Percentiles rank a stretch among this genome's conserved stretches.
Conservation (phyloP, 129 eudicot genomes). For the Pulicaria dysenterica region DNA sequence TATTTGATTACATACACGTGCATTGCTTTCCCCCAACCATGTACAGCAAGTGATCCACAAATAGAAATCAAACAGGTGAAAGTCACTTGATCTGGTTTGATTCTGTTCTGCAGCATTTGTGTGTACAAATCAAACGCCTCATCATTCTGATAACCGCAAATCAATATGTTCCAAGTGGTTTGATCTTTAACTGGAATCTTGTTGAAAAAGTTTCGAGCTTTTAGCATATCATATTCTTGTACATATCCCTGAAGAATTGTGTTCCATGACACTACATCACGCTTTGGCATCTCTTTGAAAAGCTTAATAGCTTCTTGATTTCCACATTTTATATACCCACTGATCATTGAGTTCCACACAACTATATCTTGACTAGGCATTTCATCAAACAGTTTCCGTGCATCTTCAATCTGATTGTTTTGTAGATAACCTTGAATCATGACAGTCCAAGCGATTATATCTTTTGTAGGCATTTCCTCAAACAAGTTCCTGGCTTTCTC, state of each 20-base stretch:
- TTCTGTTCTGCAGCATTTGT: conserved; percentile 54
- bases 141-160: conserved; percentile 55
- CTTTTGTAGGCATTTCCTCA: conserved; percentile 49
- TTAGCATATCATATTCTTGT: conserved; percentile 43
- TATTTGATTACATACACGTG: conserved; percentile 50
- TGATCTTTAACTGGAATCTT: conserved; percentile 50
- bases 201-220: conserved; percentile 44
- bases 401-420: conserved; percentile 41
- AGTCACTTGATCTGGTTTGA: conserved; percentile 62
- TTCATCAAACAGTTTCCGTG: conserved; percentile 39
- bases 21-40: conserved; percentile 56
- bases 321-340: conserved; percentile 48
- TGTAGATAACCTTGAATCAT: conserved; percentile 47
- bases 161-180: conserved; percentile 72
- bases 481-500: conserved; percentile 44
- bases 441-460: conserved; percentile 53
- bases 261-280: conserved; percentile 66
- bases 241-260: conserved; percentile 59
- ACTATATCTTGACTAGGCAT: conserved; percentile 55
- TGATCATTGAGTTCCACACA: conserved; percentile 73
- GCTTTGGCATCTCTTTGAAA: conserved; percentile 58
- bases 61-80: conserved; percentile 48
- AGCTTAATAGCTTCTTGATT: conserved; percentile 46
- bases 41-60: conserved; percentile 56
- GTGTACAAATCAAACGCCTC: conserved; percentile 48